Evolutionary conservation across 805 yeast species (phyloP), one percentile per base, ranked within the genome.

Genomic region (Ogataea methylovora): DNA sequence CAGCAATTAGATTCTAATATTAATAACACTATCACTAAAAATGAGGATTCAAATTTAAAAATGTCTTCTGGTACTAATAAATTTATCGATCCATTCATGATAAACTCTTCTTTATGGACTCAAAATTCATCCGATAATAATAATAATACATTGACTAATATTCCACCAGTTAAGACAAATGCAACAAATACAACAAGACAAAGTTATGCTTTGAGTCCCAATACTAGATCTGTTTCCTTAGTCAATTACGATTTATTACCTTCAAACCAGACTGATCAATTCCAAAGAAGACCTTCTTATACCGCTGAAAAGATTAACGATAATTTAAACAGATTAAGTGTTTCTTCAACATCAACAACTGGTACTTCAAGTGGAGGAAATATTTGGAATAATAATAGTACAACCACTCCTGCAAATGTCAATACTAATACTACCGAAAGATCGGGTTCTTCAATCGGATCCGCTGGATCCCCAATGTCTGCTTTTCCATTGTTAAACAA

Each of bases 381-480:
- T n/a, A n/a, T n/a, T n/a, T n/a, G n/a, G n/a, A n/a, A n/a, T n/a
- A n/a, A n/a, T n/a, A n/a, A n/a, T n/a, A n/a, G n/a, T n/a, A n/a
- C n/a, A n/a, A n/a, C n/a, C n/a, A n/a, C n/a, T n/a, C n/a, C n/a
- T n/a, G n/a, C n/a, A n/a, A n/a, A n/a, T n/a, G n/a, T n/a, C n/a
- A n/a, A 15, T 13, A 28, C 15, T 28, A 20, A 6, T 17, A n/a
- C 15, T 15, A 29, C 7, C 12, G 32, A 29, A 5, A 21, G 32
- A 29, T 12, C 6, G 8, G 10, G 13, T 18, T 40, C 48, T 9
- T 48, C 54, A 6, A 35, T 43, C 9, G 52, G 51, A 7, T 48
- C 56, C 10, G 41, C 47, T 7, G 45, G 50, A 2, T 49, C 53
- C 14, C 56, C 56, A 9, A 30, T 46, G 12, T 30, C 46, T 8